Evolutionary conservation across 1,284 basidiomycete genomes (phyloP), one percentile per base, ranked within the genome.

Genomic region (Abortiporus biennis): DNA sequence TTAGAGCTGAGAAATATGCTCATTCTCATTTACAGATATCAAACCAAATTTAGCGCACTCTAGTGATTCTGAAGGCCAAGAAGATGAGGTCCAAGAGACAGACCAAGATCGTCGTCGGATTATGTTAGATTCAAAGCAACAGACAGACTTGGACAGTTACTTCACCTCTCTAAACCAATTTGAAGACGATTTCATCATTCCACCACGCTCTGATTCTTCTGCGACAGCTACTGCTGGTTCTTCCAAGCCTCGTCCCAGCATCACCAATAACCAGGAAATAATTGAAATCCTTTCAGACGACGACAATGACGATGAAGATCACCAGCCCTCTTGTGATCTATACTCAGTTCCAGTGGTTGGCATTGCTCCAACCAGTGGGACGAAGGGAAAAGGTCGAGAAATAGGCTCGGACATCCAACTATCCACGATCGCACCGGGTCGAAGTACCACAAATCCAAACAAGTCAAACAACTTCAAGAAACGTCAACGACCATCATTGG

Each of bases 21-120:
- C 27, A 29, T n/a, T n/a, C 27, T 29, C 8, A 9, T 29, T 29
- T 29, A n/a, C n/a, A 29, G 27, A 29, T n/a, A 29, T 29, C 8
- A n/a, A 29, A 8, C 27, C 27, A 9, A n/a, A 29, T 29, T 8
- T 29, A 9, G 27, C 27, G n/a, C 27, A 29, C 27, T n/a, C n/a
- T n/a, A n/a, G 56, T 15, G 57, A 54, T 1, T 55, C 56, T 9
- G 56, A 52, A 6, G 58, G 58, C 25, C 47, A 52, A 16, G 64
- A 63, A 13, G 65, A 65, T 4, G 67, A 67, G 25, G 57, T 61
- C 4, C 48, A 53, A 13, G 80, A 84, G 56, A 80, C 78, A 1
- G 77, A 84, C 51, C 61, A 62, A 22, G 76, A 81, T 37, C 67
- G 79, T 31, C 68, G 72, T 39, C 58, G 67, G 44, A 54, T 67